phyloP scores from a whole-genome alignment of 2,329 filamentous ascomycete species.

The Aspergillus felis region DNA sequence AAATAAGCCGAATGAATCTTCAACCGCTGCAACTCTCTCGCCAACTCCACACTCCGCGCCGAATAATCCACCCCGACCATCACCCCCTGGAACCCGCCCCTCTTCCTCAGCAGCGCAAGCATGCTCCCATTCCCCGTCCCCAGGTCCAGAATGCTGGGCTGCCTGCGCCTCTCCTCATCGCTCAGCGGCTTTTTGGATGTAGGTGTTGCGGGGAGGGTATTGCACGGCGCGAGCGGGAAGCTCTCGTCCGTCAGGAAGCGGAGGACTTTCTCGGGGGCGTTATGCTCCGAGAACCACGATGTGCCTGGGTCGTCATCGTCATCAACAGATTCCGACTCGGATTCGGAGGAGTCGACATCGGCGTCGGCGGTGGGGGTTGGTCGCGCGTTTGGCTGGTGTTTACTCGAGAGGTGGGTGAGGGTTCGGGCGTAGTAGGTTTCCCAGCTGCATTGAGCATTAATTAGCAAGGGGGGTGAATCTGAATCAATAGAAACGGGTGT shows the following conservation, averaged over 20 bases:
- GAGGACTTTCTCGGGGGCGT: constrained; percentile 78
- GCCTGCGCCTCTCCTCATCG: constrained; percentile 7
- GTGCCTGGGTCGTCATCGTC: constrained; percentile 74
- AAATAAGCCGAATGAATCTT: constrained; percentile 34
- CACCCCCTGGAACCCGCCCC: constrained; percentile 59
- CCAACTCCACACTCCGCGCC: constrained; percentile 67
- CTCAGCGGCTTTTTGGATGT: neutral
- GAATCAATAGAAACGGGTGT: too few species aligned
- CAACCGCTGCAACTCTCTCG: constrained; percentile 55
- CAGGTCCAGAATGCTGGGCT: constrained; percentile 67
- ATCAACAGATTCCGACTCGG: constrained; percentile 57
- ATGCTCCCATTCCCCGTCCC: constrained; percentile 93
- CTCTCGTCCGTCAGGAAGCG: constrained; percentile 57
- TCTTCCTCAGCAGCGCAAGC: constrained; percentile 72
- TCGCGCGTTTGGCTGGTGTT: constrained; percentile 12
- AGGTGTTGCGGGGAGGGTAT: constrained; percentile 22
- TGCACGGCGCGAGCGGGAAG: constrained; percentile 41
- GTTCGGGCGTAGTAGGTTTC: constrained; percentile 48
- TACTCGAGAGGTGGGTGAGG: constrained; percentile 35
- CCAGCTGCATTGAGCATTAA: constrained; percentile 54
- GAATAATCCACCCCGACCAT: constrained; percentile 92
- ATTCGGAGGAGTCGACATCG: constrained; percentile 53
- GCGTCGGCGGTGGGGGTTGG: constrained; percentile 44
- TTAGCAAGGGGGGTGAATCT: neutral
- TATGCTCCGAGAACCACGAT: constrained; percentile 93